A percentile compares a stretch with the other conserved stretches of the same genome.
phyloP scores from a whole-genome alignment of 768 basidiomycete genomes.

The Tylopilus sp. region DNA sequence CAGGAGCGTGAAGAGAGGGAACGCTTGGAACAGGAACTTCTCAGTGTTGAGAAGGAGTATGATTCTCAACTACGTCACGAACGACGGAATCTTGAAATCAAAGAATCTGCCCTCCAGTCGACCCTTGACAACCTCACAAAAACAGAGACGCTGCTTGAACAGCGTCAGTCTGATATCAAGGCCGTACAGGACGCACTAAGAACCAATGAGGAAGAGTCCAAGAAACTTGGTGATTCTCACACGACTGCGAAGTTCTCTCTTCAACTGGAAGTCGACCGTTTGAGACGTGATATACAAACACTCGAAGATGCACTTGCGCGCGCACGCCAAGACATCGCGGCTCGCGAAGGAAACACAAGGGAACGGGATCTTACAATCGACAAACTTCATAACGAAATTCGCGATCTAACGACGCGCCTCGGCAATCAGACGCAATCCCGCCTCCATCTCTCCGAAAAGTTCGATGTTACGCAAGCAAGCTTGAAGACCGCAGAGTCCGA shows the following conservation, averaged over 20 bases:
- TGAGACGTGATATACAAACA: slow-evolving; percentile 79
- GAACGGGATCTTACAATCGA: slow-evolving; percentile 75
- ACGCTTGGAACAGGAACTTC: slow-evolving; percentile 50
- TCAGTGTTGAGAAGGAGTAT: slow-evolving; percentile 56
- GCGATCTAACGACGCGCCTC: slow-evolving; percentile 75
- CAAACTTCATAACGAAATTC: slow-evolving; percentile 71
- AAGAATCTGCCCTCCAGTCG: slow-evolving; percentile 64
- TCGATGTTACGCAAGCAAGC: slow-evolving; percentile 64
- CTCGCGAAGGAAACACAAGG: slow-evolving; percentile 59
- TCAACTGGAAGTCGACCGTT: slow-evolving; percentile 84
- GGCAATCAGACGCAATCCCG: slow-evolving; percentile 85
- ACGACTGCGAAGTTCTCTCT: slow-evolving; percentile 81
- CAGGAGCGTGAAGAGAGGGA: slow-evolving; percentile 57
- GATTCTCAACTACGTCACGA: slow-evolving; percentile 59
- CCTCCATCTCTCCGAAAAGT: slow-evolving; percentile 83
- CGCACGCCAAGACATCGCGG: slow-evolving; percentile 64
- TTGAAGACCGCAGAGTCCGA: slow-evolving; percentile 72
- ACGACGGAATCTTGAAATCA: slow-evolving; percentile 63
- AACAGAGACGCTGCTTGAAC: slow-evolving; percentile 57
- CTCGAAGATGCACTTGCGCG: slow-evolving; percentile 76
- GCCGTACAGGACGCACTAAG: slow-evolving; percentile 73
- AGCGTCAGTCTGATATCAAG: slow-evolving; percentile 73
- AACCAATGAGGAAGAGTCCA: slow-evolving; percentile 69
- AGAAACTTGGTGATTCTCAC: slow-evolving; percentile 79
- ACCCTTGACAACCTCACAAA: slow-evolving; percentile 62